Conservation (phyloP, 176 grass and related monocot species). For the Triticum aestivum region DNA sequence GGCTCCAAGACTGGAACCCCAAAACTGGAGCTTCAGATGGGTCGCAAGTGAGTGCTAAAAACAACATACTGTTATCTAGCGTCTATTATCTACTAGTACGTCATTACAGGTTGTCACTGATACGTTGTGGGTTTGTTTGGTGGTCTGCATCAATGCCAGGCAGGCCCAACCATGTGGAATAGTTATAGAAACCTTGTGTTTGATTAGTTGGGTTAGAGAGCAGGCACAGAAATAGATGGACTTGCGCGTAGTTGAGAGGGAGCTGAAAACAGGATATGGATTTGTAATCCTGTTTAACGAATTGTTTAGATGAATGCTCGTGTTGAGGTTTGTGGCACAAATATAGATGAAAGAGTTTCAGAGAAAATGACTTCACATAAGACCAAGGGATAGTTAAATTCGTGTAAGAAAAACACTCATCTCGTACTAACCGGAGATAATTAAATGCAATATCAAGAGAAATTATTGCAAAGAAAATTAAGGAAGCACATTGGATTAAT, state of each 20-base stretch:
- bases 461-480: conserved; percentile 19
- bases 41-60: conserved; percentile 68
- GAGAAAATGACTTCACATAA: neutral
- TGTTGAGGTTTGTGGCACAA: neutral
- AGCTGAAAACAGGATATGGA: neutral
- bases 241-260: neutral
- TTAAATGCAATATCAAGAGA: conserved; percentile 18
- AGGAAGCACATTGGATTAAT: neutral
- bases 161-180: conserved; percentile 14
- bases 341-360: neutral
- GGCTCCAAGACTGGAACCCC: conserved; percentile 66
- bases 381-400: neutral
- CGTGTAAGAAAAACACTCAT: neutral
- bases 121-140: conserved; percentile 5
- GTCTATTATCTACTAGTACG: neutral
- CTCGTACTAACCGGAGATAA: neutral
- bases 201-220: conserved; percentile 9
- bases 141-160: neutral
- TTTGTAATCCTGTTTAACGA: neutral
- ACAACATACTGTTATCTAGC: neutral
- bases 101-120: neutral
- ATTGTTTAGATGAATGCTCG: conserved; percentile 6
- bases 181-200: neutral
- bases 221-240: neutral
- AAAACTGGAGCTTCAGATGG: conserved; percentile 98